Base-by-base conservation (phyloP, 768 basidiomycete genomes). In the Infundibulicybe gibba region DNA sequence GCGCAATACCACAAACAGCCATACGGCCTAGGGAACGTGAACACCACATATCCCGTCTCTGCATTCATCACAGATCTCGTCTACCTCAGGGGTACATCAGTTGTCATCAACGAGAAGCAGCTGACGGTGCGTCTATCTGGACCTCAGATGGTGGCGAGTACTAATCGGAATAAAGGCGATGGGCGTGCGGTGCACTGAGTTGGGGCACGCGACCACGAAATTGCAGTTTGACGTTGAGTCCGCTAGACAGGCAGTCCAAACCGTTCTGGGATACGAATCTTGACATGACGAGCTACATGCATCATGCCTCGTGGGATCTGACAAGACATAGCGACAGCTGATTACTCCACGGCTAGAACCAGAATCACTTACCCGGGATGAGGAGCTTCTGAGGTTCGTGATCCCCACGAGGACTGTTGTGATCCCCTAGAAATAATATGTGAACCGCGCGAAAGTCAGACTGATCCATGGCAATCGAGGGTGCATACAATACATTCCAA, bases 61-160 rank as follows among this genome's bases (percentile, higher is more conserved):
- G 85, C 88, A 1, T 90, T 93, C 59, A 70, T 97, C 49, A 93
- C 90, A 5, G 91, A 95, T 64, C 62, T 97, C 20, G 79, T 94
- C 3, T 86, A 87, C 64, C 73, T 94, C 9, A 75, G 80, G 56
- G 83, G 77, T 2, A 77, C 82, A 3, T 57, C 59, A 8, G 77
- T 97, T 8, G 52, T 63, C 0, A 80, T 95, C 17, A 84, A 95
- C 59, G 69, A 72, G 33, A 60, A 62, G 40, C 65, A 63, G 9
- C 76, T 94, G 40, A 76, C 76, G 37, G 93, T 91, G 56, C 59
- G 83, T 63, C 37, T 39, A 41, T 34, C 21, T 15, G 19, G 39
- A 45, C 17, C 42, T 41, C 20, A 39, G 21, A 17, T 15, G 20
- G n/a, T 41, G 15, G 47, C 20, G n/a, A 31, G 34, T 17, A 44